Base-by-base conservation (phyloP, 441 rosid genomes). In the Erodium texanum region DNA sequence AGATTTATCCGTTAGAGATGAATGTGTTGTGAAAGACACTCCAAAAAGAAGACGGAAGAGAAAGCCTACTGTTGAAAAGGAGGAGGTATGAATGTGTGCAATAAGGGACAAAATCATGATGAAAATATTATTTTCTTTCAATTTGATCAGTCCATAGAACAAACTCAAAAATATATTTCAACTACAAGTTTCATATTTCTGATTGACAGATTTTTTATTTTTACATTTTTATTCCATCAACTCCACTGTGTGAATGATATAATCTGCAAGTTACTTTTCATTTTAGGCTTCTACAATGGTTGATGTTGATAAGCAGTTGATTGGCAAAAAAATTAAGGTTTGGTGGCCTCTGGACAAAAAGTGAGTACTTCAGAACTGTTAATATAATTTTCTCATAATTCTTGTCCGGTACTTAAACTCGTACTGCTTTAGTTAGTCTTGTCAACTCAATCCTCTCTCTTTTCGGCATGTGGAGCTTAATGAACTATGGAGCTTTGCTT, bases 341-440 rank as follows among this genome's bases (percentile, higher is more conserved):
- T 93, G 96, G 94, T 93, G 98, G 97, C 98, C 96, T 12, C 15
- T 74, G 64, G 98, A 93, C 75, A 80, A 73, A 71, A 83, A 1
- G 97, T 90, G 85, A 80, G 87, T 74, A 36, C 65, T 32, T 32
- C 36, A 3, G 5, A 3, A 32, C 36, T 32, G 36, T 32, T 32
- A 27, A 27, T 27, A 1, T 27, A 27, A 27, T 27, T 27, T n/a
- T n/a, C n/a, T n/a, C n/a, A n/a, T n/a, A n/a, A n/a, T n/a, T 58
- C 16, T 65, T 66, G 14, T 36, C 74, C 24, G 66, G 43, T 45
- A 50, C 48, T 54, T 16, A 38, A 61, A 48, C 64, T 64, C 7
- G 27, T 63, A 66, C 29, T 38, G 54, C 3, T 38, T 65, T 73
- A 12, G 29, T 65, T 64, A 58, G 23, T 24, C 16, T 69, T 66